phyloP scores from a whole-genome alignment of 1,284 basidiomycete genomes.

The Papiliotrema flavescens region DNA sequence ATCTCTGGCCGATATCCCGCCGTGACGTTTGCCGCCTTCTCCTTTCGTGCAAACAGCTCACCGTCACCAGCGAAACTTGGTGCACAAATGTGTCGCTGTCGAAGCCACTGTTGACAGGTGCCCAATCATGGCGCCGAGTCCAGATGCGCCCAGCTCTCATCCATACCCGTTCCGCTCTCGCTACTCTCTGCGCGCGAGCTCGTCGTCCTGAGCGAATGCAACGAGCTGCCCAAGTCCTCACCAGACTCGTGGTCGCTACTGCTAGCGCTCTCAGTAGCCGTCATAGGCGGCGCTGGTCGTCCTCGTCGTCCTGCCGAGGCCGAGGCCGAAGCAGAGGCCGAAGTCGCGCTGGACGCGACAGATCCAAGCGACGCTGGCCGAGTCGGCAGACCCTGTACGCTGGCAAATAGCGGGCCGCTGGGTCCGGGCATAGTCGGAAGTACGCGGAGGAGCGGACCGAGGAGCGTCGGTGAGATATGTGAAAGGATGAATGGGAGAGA shows the following conservation, averaged over 20 bases:
- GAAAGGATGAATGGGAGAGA: conserved; percentile 29
- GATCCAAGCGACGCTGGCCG: conserved; percentile 1
- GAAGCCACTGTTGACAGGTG: too few species aligned
- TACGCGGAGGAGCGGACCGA: conserved; percentile 20
- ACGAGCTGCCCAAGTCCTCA: conserved; percentile 38
- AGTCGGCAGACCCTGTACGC: conserved; percentile 5
- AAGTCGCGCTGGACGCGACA: neutral
- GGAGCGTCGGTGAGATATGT: conserved; percentile 17
- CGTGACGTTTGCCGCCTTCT: too few species aligned
- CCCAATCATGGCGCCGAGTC: neutral
- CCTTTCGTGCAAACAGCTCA: too few species aligned
- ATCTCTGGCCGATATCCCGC: too few species aligned
- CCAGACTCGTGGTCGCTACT: conserved; percentile 37
- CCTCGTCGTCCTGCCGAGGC: conserved; percentile 4
- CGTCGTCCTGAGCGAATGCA: conserved; percentile 18
- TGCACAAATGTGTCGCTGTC: too few species aligned
- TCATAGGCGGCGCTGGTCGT: neutral
- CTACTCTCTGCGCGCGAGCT: neutral
- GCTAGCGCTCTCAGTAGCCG: conserved; percentile 15
- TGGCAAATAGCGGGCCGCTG: conserved; percentile 24
- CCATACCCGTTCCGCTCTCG: conserved; percentile 4
- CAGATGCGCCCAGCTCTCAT: conserved; percentile 9
- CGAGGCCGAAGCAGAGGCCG: too few species aligned
- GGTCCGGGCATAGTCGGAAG: conserved; percentile 28
- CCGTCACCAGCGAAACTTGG: too few species aligned